Evolutionary conservation across 129 eudicot genomes (phyloP), one percentile per base, ranked within the genome.

Genomic region (Arctium lappa): DNA sequence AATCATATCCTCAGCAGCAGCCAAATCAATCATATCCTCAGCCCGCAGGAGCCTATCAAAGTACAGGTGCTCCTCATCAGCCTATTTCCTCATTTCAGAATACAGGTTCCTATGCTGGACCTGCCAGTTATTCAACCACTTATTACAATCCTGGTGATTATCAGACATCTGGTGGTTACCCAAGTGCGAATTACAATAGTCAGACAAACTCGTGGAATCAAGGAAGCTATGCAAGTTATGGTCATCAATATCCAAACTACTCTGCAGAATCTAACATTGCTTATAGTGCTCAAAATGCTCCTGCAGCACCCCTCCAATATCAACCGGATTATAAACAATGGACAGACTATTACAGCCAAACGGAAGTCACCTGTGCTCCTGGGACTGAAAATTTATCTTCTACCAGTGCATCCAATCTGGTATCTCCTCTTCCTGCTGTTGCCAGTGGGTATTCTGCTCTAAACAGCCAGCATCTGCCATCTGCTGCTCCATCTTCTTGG

Each of bases 11-110:
- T 71, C 91, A 87, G 79, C 97, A 88, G 87, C 93, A 89, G 75
- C 73, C 97, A 34, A 88, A 78, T 85, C 97, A 90, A 88, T 82
- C 93, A 31, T 89, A 91, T 75, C 83, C 85, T 65, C 97, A 90
- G 72, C 93, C 89, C 38, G 81, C 80, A 79, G 99, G 94, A 89
- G 94, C 92, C 62, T 96, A 91, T 87, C 98, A 90, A 93, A 93
- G 89, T 84, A 88, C 99, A 96, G 99, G 99, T 96, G 98, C 94
- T 91, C 95, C 98, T 95, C 92, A 95, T 89, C 99, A 95, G 99
- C 97, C 97, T 91, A 82, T 91, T 95, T 93, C 99, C 86, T 90
- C 97, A 93, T 95, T 95, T 93, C 97, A 90, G 94, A 93, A 93
- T 95, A 87, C 97, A 85, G 97, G 97, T 89, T 93, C 99, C 89